Base-by-base conservation (phyloP, 2,329 filamentous ascomycete genomes). In the Pseudogymnoascus destructans region DNA sequence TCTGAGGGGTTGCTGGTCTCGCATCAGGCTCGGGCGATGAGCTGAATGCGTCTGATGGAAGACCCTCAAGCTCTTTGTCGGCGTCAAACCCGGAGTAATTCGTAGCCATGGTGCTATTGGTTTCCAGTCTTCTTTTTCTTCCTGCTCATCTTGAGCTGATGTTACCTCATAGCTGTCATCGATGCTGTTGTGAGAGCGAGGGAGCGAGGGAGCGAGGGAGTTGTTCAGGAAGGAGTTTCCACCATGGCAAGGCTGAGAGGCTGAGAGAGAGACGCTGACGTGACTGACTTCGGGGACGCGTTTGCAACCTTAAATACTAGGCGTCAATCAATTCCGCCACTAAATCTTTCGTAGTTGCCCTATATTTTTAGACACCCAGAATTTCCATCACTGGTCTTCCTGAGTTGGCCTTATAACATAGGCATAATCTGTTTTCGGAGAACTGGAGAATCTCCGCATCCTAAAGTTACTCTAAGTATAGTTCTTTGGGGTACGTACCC, bases 41-140 rank as follows among this genome's bases (percentile, higher is more conserved):
- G 19, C 66, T 68, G n/a, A 62, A 62, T 35, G 64, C 64, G 63
- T 70, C 78, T 21, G 77, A 79, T 2, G 78, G 78, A 5, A 81
- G 65, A 65, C 78, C 76, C 17, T 73, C 76, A 23, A 81, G 69
- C 57, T 80, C 77, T 59, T 73, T 66, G 6, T 69, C 65, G 46
- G 71, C 65, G 61, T 75, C 72, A 57, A 71, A 69, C 5, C 62
- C 61, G 17, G 42, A 49, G 17, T 49, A 49, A 27, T 3, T 49
- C 6, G 42, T 49, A 49, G 42, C 42, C 42, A 49, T 49, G 13
- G 23, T 49, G 21, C 21, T 27, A 27, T n/a, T 27, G n/a, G 23
- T 49, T 49, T 21, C 58, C 32, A 32, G 57, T 21, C 57, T 55
- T 40, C 33, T 57, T 52, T 38, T 62, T 30, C 56, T 62, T 55